phyloP scores from a whole-genome alignment of 495 filamentous ascomycete genomes.

The Penicillium taxi region DNA sequence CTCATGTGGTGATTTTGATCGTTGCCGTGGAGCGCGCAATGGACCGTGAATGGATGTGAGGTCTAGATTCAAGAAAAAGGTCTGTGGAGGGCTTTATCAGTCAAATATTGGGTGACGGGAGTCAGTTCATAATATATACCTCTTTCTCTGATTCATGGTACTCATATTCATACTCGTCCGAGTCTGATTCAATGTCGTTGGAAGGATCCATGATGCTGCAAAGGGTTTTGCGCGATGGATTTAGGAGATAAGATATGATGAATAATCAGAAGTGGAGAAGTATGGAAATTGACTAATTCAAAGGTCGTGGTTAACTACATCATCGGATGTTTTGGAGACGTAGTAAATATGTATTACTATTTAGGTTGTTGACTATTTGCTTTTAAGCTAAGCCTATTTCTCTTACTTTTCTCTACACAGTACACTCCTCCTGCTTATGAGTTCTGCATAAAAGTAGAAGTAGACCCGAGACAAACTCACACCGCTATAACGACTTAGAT shows the following conservation, averaged over 20 bases:
- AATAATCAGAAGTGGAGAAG: neutral
- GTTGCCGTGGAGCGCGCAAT: conserved; percentile 28
- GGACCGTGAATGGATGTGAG: conserved; percentile 39
- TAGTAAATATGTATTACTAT: too few relatives aligned
- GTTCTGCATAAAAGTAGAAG: too few relatives aligned
- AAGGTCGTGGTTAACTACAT: too few relatives aligned
- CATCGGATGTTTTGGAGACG: too few relatives aligned
- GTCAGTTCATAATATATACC: conserved; percentile 20
- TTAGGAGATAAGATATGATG: neutral
- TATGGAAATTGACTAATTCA: neutral
- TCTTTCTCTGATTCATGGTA: conserved; percentile 52
- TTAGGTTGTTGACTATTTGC: too few relatives aligned
- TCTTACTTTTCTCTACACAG: too few relatives aligned
- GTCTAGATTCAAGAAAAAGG: conserved; percentile 49
- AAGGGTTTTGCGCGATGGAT: conserved; percentile 6
- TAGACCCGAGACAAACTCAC: too few relatives aligned
- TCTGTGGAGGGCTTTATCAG: conserved; percentile 22
- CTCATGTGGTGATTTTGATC: conserved; percentile 14
- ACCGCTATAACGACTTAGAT: too few relatives aligned
- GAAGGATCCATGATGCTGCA: conserved; percentile 19
- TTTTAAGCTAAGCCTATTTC: too few relatives aligned
- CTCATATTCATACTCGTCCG: conserved; percentile 56
- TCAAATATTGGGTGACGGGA: neutral
- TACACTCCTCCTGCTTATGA: too few relatives aligned
- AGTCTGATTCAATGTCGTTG: conserved; percentile 15